A percentile compares a stretch with the other conserved stretches of the same genome.
phyloP scores from a whole-genome alignment of 305 asterid species.

The Solanum chacoense region DNA sequence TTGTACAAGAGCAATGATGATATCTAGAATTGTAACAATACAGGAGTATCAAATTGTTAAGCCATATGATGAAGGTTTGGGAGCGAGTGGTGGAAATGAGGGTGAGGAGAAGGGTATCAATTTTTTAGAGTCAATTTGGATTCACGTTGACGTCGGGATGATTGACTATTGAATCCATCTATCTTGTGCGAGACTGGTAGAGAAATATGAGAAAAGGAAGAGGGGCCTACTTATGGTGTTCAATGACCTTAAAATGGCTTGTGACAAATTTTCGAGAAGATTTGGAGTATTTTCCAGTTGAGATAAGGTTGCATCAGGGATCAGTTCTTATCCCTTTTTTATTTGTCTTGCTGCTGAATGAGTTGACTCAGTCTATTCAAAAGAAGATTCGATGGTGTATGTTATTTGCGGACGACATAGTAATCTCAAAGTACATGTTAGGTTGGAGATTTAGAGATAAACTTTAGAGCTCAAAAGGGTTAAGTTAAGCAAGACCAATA shows the following conservation, averaged over 20 bases:
- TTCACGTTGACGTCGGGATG: not conserved
- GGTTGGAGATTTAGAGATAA: not conserved
- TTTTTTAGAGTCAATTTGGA: not conserved
- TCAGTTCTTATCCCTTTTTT: fast-evolving
- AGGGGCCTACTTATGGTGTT: not conserved
- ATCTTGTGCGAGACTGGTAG: not conserved
- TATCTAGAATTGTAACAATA: not conserved
- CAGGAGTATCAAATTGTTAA: too few species aligned
- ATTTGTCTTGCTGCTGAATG: too few species aligned
- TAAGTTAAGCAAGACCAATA: not conserved
- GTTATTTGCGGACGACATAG: not conserved
- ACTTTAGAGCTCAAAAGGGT: not conserved
- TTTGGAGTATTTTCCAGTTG: not conserved
- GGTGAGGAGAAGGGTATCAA: not conserved
- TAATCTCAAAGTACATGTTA: too few species aligned
- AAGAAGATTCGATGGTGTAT: not conserved
- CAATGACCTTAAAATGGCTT: not conserved
- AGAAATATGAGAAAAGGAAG: too few species aligned
- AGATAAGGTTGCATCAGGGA: not conserved
- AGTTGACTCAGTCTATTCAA: fast-evolving
- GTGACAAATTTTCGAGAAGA: not conserved
- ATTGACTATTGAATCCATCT: not conserved
- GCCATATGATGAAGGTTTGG: not conserved
- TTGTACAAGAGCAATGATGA: not conserved
- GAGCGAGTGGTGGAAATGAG: not conserved